Conservation (phyloP, 1,139 yeast genomes). For the Saccharomycopsis crataegensis region DNA sequence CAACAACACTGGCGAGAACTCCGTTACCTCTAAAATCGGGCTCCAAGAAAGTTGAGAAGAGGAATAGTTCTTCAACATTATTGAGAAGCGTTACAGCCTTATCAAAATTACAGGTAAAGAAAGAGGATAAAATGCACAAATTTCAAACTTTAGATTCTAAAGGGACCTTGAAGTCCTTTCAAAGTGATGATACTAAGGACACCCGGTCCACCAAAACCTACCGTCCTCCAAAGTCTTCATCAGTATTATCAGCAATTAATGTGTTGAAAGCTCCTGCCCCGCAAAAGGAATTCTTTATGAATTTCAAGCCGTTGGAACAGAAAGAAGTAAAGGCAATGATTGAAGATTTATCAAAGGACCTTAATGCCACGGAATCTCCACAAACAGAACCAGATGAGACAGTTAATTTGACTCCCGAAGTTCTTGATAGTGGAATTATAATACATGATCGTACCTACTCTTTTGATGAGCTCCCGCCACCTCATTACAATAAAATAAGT, state of each 20-base stretch:
- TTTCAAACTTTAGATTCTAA: no score
- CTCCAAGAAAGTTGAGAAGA: background rate
- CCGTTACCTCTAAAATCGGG: background rate
- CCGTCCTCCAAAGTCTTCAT: slow-evolving; percentile 13
- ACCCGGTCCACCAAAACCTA: background rate
- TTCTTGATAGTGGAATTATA: slow-evolving; percentile 31
- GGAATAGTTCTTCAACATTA: no score
- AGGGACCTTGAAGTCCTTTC: background rate
- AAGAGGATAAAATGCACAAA: no score
- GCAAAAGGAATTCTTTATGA: slow-evolving; percentile 15
- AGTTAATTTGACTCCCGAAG: background rate
- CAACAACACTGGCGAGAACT: background rate
- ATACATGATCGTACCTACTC: slow-evolving; percentile 77
- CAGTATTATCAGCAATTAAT: slow-evolving; percentile 20
- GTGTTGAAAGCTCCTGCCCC: slow-evolving; percentile 16
- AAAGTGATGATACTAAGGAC: background rate
- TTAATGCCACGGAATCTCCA: background rate
- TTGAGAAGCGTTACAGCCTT: no score
- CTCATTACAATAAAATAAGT: slow-evolving; percentile 14
- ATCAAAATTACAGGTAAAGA: no score
- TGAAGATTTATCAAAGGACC: background rate
- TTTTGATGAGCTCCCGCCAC: slow-evolving; percentile 54
- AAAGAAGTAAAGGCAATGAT: background rate
- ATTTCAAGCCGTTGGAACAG: slow-evolving; percentile 21
- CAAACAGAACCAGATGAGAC: background rate